Evolutionary conservation across 108 stramenopile genomes (phyloP).

Genomic region (Poteriospumella lacustris): DNA sequence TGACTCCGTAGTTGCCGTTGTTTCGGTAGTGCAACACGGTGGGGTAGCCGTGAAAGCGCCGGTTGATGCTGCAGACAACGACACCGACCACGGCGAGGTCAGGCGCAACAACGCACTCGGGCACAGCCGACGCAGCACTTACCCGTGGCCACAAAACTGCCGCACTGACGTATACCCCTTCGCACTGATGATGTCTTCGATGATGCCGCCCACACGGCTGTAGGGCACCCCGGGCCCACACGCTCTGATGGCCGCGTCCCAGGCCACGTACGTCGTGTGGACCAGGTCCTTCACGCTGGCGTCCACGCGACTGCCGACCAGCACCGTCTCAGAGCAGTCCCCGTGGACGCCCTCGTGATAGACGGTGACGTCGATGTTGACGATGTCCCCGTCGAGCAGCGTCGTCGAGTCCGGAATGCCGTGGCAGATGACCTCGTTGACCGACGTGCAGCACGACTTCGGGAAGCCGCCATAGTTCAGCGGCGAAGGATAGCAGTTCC

Average conservation of each 20-base stretch:
- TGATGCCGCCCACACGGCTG: slow-evolving; percentile 83
- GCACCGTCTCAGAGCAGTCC: slow-evolving; percentile 95
- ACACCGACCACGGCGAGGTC: too few species aligned
- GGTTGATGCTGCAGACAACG: slow-evolving; percentile 67
- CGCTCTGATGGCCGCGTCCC: slow-evolving; percentile 43
- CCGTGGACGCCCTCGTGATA: slow-evolving; percentile 91
- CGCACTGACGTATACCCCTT: slow-evolving; percentile 65
- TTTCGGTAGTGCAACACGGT: slow-evolving; percentile 91
- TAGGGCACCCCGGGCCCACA: slow-evolving; percentile 67
- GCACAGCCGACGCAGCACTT: not conserved
- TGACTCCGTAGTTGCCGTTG: slow-evolving; percentile 54
- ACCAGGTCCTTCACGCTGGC: slow-evolving; percentile 68
- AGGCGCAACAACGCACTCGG: too few species aligned
- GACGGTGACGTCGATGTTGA: slow-evolving; percentile 89
- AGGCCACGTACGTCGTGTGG: slow-evolving; percentile 46
- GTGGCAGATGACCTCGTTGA: slow-evolving; percentile 82
- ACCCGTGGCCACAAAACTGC: slow-evolving; percentile 85
- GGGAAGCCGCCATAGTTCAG: slow-evolving; percentile 46
- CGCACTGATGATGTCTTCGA: slow-evolving; percentile 69
- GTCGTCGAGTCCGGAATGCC: slow-evolving; percentile 89
- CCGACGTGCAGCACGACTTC: slow-evolving; percentile 44
- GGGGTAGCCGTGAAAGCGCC: slow-evolving; percentile 82
- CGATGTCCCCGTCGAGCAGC: slow-evolving; percentile 79
- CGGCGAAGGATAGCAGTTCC: slow-evolving; percentile 52
- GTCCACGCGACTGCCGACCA: slow-evolving; percentile 82